phyloP scores from a whole-genome alignment of 176 grass and related monocot genomes.

The Dactylis glomerata region DNA sequence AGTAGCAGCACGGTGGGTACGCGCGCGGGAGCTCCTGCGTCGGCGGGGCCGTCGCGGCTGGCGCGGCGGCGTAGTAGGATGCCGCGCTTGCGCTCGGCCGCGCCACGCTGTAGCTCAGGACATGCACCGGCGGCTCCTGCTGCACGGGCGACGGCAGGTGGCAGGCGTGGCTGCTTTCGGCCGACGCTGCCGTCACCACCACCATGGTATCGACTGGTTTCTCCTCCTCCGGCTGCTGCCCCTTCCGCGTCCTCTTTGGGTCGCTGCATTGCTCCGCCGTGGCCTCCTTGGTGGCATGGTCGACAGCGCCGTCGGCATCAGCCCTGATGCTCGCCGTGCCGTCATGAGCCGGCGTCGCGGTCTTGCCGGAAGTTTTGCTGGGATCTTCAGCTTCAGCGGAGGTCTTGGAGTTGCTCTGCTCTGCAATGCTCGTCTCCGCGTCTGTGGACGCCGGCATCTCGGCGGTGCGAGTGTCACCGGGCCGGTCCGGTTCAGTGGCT shows the following conservation, averaged over 20 bases:
- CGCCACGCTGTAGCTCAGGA: conserved; percentile 44
- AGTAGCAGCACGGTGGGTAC: neutral
- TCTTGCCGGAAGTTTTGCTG: neutral
- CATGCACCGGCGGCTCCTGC: conserved; percentile 10
- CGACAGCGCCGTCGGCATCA: neutral
- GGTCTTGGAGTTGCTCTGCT: neutral
- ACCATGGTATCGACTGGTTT: neutral
- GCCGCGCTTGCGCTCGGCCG: conserved; percentile 25
- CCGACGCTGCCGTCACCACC: neutral
- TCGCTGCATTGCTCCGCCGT: neutral
- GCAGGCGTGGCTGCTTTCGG: neutral
- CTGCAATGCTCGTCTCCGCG: neutral
- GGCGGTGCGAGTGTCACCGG: neutral
- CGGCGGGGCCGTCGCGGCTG: neutral
- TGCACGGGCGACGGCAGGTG: neutral
- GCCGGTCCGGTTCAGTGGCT: neutral
- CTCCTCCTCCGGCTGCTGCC: neutral
- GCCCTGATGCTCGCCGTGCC: neutral
- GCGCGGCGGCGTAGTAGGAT: neutral
- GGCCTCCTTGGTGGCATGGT: neutral
- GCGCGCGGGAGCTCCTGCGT: conserved; percentile 3
- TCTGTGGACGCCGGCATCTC: neutral
- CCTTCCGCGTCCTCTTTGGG: neutral
- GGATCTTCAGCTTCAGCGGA: neutral
- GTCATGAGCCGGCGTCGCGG: neutral